These are phyloP conservation scores for Cladophialophora psammophila DNA, from an alignment of 2,329 filamentous ascomycete species.

Conservation along the genomic window DNA sequence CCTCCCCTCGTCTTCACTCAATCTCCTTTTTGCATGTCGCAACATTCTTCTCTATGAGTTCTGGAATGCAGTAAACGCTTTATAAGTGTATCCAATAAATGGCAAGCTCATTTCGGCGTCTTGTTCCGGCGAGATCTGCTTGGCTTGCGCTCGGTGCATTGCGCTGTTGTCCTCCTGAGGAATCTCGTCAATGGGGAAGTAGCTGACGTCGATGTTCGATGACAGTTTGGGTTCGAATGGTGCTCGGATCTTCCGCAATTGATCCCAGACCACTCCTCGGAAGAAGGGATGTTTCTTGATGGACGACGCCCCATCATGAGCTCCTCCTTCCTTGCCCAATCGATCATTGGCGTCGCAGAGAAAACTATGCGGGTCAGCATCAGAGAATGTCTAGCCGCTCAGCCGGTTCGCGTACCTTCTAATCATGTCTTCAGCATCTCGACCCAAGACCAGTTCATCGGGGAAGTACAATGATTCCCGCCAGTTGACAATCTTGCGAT, in stretches of 20 bases:
- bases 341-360: slow-evolving; percentile 94
- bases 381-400: slow-evolving; percentile 13
- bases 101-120: slow-evolving; percentile 94
- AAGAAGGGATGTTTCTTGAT: slow-evolving; percentile 97
- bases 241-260: slow-evolving; percentile 87
- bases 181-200: slow-evolving; percentile 99
- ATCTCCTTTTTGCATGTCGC: slow-evolving; percentile 2
- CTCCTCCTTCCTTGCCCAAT: slow-evolving; percentile 71
- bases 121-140: slow-evolving; percentile 75
- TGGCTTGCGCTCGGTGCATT: slow-evolving; percentile 81
- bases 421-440: slow-evolving; percentile 90
- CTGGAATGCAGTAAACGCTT: slow-evolving; percentile 81
- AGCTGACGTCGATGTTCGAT: slow-evolving; percentile 93
- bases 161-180: slow-evolving; percentile 95
- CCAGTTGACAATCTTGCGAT: slow-evolving; percentile 99
- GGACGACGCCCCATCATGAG: slow-evolving; percentile 77
- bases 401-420: slow-evolving; percentile 69
- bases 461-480: slow-evolving; percentile 94
- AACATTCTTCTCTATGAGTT: slow-evolving; percentile 34
- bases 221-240: slow-evolving; percentile 94
- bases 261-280: slow-evolving; percentile 94
- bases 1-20: not conserved
- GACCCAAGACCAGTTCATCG: slow-evolving; percentile 87
- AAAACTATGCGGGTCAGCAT: slow-evolving; percentile 65
- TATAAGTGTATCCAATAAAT: slow-evolving; percentile 97